Base-by-base conservation (phyloP, 345 rosid genomes). In the Turritis glabra region DNA sequence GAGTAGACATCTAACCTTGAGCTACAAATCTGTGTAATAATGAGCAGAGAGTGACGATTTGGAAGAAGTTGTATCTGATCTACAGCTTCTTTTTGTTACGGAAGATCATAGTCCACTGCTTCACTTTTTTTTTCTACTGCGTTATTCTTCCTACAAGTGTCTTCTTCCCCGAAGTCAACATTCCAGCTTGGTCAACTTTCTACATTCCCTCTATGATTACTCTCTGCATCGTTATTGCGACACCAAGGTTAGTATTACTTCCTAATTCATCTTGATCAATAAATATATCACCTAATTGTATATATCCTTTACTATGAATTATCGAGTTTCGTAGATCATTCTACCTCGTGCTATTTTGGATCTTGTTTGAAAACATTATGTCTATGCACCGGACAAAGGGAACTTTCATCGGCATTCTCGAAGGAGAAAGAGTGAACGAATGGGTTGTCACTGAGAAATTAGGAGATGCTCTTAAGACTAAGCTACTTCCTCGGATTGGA, bases 381-480 rank as follows among this genome's bases (percentile, higher is more conserved):
- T 80, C 86, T 5, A 73, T 84, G 62, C 89, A 86, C 33, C 81
- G 89, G 14, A 84, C 87, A 0, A 82, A 84, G 55, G 87, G 87
- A 14, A 84, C 86, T 22, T 74, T 82, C 33, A 84, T 90, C 15
- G 97, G 98, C 4, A 61, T 93, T 74, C 61, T 93, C 14, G 97
- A 93, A 78, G 84, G 85, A 2, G 90, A 90, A 11, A 82, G 97
- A 77, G 97, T 83, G 11, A 90, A 93, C 7, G 98, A 93, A 81
- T 93, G 97, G 98, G 83, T 90, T 19, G 98, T 93, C 15, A 93
- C 98, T 4, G 90, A 90, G 76, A 93, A 93, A 50, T 62, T 90
- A 33, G 98, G 96, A 11, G 97, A 89, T 56, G 95, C 83, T 47
- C 74, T 86, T 61, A 84, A 82, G 76, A 67, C 77, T 30, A 85